Evolutionary conservation across 495 filamentous ascomycete genomes (phyloP).

Genomic region (Neurospora sp.): DNA sequence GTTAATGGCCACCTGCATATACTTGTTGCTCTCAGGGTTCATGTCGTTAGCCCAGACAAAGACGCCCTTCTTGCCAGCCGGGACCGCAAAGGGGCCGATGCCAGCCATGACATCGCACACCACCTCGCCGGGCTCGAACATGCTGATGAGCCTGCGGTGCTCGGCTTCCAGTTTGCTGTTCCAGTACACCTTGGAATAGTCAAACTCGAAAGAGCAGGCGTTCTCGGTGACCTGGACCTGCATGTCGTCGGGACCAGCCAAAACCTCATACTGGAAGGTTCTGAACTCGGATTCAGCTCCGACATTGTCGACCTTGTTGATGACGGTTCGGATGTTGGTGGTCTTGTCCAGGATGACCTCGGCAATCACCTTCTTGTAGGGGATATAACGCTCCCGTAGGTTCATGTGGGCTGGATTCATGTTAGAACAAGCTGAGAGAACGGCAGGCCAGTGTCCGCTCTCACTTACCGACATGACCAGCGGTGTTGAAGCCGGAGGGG

Average conservation of each 20-base stretch:
- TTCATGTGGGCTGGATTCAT: constrained; percentile 63
- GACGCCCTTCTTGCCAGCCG: constrained; percentile 79
- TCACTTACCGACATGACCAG: constrained; percentile 74
- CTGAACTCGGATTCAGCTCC: constrained; percentile 77
- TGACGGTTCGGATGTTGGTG: constrained; percentile 64
- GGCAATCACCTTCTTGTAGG: constrained; percentile 77
- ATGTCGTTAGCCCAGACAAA: constrained; percentile 97
- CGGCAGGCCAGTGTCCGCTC: neutral
- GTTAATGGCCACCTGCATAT: constrained; percentile 56
- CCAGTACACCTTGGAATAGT: constrained; percentile 93
- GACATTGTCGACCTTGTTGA: constrained; percentile 89
- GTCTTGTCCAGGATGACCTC: constrained; percentile 85
- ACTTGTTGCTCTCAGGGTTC: constrained; percentile 76
- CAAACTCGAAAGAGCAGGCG: constrained; percentile 55
- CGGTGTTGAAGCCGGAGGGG: constrained; percentile 75
- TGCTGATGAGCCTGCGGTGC: constrained; percentile 66
- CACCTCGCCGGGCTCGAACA: constrained; percentile 76
- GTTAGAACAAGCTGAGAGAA: neutral
- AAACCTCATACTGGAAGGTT: constrained; percentile 88
- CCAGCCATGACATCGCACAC: constrained; percentile 98
- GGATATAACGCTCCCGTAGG: constrained; percentile 66
- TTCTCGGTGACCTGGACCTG: constrained; percentile 64
- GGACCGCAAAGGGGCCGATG: constrained; percentile 89
- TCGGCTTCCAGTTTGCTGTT: constrained; percentile 84
- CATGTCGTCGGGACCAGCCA: constrained; percentile 68